A percentile compares a stretch with the other conserved stretches of the same genome.
These are phyloP conservation scores for Eucalyptus pauciflora DNA, from an alignment of 345 rosid genomes.

Conservation along the genomic window DNA sequence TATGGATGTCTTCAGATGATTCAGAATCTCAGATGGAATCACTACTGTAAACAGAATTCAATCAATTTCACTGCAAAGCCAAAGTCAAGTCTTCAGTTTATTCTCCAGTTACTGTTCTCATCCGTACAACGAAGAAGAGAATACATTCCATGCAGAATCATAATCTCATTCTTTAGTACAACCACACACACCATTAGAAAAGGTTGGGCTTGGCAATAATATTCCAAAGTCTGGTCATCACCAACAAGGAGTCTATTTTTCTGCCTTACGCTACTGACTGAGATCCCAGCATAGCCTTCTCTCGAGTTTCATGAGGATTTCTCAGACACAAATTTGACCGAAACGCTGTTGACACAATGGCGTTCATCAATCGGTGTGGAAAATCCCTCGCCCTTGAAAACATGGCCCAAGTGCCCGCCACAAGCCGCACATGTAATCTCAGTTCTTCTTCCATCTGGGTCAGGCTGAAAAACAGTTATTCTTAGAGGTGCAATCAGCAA, in stretches of 20 bases:
- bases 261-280: neutral
- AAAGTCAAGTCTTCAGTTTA: neutral
- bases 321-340: slow-evolving; percentile 44
- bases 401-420: slow-evolving; percentile 74
- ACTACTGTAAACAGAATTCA: neutral
- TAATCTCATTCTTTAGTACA: neutral
- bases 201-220: neutral
- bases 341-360: slow-evolving; percentile 66
- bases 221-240: neutral
- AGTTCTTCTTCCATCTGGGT: slow-evolving; percentile 60
- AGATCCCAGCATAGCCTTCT: neutral
- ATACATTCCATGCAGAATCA: neutral
- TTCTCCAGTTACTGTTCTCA: neutral
- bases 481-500: neutral
- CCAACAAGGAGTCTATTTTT: neutral
- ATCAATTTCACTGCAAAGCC: neutral
- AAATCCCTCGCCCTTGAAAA: slow-evolving; percentile 73
- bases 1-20: neutral
- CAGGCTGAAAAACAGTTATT: slow-evolving; percentile 31
- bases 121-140: neutral
- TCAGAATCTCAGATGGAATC: neutral
- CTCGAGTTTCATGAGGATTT: slow-evolving; percentile 7
- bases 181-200: neutral
- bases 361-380: slow-evolving; percentile 48
- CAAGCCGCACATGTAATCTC: slow-evolving; percentile 75